Conservation (phyloP, 2,329 filamentous ascomycete species). For the Sarocladium oryzae region DNA sequence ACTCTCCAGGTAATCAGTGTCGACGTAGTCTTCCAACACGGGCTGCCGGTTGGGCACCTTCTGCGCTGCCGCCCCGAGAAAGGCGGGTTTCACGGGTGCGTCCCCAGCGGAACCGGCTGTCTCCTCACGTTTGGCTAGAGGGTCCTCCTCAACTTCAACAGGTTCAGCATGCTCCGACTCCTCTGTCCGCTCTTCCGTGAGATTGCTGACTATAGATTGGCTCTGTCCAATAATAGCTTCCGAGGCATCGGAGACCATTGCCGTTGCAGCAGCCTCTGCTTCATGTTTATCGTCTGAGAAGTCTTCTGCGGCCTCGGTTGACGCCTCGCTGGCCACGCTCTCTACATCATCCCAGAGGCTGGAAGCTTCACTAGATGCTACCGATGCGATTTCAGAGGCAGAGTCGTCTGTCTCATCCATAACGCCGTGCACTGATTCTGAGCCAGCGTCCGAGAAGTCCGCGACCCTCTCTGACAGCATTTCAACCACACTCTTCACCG, state of each 20-base stretch:
- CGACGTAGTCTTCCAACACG: constrained; percentile 43
- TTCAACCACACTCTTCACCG: constrained; percentile 8
- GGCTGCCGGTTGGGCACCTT: constrained; percentile 40
- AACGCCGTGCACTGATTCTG: neutral
- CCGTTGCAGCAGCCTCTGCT: constrained; percentile 17
- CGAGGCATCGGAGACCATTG: constrained; percentile 20
- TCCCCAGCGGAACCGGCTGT: constrained; percentile 17
- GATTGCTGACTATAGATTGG: constrained; percentile 19
- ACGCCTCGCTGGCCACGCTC: constrained; percentile 15
- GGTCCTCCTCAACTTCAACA: constrained; percentile 20
- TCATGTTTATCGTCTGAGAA: constrained; percentile 14
- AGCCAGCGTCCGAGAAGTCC: constrained; percentile 14
- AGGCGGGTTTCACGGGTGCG: constrained; percentile 36
- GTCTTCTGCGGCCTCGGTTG: constrained; percentile 14
- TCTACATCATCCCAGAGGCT: constrained; percentile 12
- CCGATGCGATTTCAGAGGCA: constrained; percentile 6
- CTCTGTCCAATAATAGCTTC: constrained; percentile 19
- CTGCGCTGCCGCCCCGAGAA: constrained; percentile 46
- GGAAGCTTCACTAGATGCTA: neutral
- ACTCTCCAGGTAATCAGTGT: constrained; percentile 28
- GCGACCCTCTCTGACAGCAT: constrained; percentile 15
- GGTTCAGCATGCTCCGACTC: constrained; percentile 20
- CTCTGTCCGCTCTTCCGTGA: constrained; percentile 19
- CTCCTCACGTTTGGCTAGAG: constrained; percentile 17
- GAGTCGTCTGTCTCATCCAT: neutral